These are phyloP conservation scores for Hymenoscyphus albidus DNA, from an alignment of 2,329 filamentous ascomycete genomes.

Conservation along the genomic window DNA sequence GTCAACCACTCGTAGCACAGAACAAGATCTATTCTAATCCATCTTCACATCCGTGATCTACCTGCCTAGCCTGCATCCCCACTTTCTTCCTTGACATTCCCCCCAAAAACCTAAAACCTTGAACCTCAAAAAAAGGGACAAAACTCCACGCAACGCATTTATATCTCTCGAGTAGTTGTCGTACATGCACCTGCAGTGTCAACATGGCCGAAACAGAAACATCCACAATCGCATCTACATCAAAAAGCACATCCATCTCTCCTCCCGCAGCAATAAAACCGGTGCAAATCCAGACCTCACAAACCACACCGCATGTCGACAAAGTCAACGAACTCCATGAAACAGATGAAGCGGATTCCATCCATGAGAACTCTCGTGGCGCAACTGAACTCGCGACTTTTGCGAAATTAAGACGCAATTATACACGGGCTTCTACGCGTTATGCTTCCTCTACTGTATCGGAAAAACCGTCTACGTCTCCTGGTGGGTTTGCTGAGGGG, in stretches of 20 bases:
- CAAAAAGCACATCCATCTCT: no score
- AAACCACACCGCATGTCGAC: neutral
- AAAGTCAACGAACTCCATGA: no score
- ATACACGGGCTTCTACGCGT: slow-evolving; percentile 24
- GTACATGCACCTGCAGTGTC: neutral
- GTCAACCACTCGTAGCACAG: neutral
- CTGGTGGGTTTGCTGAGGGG: slow-evolving; percentile 21
- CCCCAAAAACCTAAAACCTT: neutral
- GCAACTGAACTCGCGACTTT: slow-evolving; percentile 26
- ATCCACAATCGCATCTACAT: no score
- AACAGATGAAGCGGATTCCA: neutral
- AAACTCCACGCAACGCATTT: neutral
- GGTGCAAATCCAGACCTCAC: neutral
- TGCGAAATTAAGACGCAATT: slow-evolving; percentile 25
- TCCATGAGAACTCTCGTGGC: slow-evolving; percentile 26
- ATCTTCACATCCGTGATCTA: neutral
- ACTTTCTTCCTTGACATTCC: neutral
- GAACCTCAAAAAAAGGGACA: neutral
- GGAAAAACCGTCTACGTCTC: slow-evolving; percentile 21
- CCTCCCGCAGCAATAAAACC: neutral
- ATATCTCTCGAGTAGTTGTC: neutral
- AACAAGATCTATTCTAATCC: slow-evolving; percentile 13
- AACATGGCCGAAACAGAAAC: slow-evolving; percentile 9
- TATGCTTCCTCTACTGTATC: slow-evolving; percentile 10
- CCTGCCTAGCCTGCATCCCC: neutral